Conservation (phyloP, 805 yeast species). For the Saccharomyces eubayanus region DNA sequence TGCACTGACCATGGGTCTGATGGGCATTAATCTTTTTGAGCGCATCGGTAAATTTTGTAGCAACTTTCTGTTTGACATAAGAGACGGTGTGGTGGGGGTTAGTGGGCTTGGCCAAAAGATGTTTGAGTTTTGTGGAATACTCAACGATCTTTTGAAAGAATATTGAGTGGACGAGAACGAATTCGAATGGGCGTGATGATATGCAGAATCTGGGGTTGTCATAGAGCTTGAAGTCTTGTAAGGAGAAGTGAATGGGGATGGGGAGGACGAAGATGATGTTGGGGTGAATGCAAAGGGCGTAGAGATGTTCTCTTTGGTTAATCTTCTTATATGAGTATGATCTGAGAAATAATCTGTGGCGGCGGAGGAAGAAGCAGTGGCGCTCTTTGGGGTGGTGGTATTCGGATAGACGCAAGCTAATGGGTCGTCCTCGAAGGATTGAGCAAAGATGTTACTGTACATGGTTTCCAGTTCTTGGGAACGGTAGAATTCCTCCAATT, state of each 20-base stretch:
- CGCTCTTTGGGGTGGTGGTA: not conserved
- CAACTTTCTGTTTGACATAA: conserved; percentile 6
- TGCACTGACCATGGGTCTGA: not conserved
- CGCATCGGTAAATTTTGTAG: conserved; percentile 2
- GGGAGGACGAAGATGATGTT: conserved; percentile 9
- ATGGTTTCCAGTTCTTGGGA: conserved; percentile 17
- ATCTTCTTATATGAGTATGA: not conserved
- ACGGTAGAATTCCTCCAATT: conserved; percentile 18
- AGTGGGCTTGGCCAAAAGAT: conserved; percentile 10
- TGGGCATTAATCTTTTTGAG: not conserved
- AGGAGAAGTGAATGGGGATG: conserved; percentile 20
- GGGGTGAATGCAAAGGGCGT: conserved; percentile 2
- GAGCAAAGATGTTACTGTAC: conserved; percentile 1
- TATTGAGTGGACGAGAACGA: conserved; percentile 2
- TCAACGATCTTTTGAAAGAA: conserved; percentile 1
- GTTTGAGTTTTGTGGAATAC: conserved; percentile 12
- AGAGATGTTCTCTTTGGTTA: not conserved
- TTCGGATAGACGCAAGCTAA: not conserved
- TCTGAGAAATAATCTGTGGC: conserved; percentile 11
- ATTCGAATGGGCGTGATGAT: conserved; percentile 7
- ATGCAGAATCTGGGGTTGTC: conserved; percentile 12
- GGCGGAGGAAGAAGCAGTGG: conserved; percentile 15
- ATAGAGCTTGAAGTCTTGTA: conserved; percentile 8
- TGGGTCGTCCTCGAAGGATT: not conserved
- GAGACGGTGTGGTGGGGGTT: conserved; percentile 21